These are phyloP conservation scores for Cystobasidiaceae sp. DNA, from an alignment of 1,284 basidiomycete species.

Conservation along the genomic window DNA sequence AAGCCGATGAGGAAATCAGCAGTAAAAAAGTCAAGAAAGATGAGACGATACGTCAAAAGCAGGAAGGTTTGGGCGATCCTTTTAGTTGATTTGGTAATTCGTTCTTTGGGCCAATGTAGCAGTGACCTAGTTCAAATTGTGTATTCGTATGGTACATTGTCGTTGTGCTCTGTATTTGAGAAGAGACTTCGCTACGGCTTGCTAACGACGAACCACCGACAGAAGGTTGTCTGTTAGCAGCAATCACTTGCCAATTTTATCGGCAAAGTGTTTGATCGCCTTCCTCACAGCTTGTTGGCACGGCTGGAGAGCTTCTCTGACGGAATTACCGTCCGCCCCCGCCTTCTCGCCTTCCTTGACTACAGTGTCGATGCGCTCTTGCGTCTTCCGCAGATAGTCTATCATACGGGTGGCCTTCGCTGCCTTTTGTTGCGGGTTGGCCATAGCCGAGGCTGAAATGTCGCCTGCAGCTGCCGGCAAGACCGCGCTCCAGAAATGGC, in stretches of 20 bases:
- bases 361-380: slow-evolving; percentile 71
- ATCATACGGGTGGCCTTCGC: slow-evolving; percentile 79
- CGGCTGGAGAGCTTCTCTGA: slow-evolving; percentile 77
- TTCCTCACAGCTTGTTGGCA: slow-evolving; percentile 69
- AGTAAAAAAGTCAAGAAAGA: slow-evolving; percentile 23
- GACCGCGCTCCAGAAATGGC: slow-evolving; percentile 89
- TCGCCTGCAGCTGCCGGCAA: slow-evolving; percentile 66
- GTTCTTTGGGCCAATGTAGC: too few relatives aligned
- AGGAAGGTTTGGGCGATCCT: slow-evolving; percentile 15
- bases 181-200: too few relatives aligned
- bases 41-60: neutral
- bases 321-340: slow-evolving; percentile 59
- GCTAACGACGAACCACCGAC: too few relatives aligned
- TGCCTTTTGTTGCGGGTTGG: slow-evolving; percentile 54
- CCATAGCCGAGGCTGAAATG: slow-evolving; percentile 51
- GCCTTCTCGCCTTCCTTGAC: slow-evolving; percentile 59
- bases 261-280: slow-evolving; percentile 53
- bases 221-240: neutral
- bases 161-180: neutral
- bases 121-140: neutral
- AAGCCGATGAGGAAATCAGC: slow-evolving; percentile 3
- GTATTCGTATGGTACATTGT: neutral
- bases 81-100: too few relatives aligned
- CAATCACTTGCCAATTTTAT: slow-evolving; percentile 13
- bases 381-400: slow-evolving; percentile 67